A percentile compares a stretch with the other conserved stretches of the same genome.
These are phyloP conservation scores for Fusarium sp. DNA, from an alignment of 2,329 filamentous ascomycete species.

Conservation along the genomic window DNA sequence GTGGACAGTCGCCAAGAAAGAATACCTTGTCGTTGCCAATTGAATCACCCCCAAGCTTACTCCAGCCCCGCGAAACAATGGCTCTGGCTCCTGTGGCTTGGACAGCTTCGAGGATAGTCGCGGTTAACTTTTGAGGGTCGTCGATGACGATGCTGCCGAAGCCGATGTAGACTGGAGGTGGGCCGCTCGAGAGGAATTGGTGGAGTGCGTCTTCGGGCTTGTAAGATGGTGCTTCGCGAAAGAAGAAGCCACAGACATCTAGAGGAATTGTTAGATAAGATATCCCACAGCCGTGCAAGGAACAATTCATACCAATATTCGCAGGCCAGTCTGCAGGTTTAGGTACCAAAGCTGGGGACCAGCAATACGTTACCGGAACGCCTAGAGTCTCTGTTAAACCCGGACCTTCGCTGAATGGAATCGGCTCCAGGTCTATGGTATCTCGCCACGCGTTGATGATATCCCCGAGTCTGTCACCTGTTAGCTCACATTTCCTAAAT, in stretches of 20 bases:
- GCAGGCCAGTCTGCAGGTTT: background rate
- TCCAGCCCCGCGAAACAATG: slow-evolving; percentile 1
- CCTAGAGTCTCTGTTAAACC: slow-evolving; percentile 66
- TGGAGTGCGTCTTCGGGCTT: background rate
- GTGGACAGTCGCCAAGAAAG: slow-evolving; percentile 1
- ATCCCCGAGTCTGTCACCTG: slow-evolving; percentile 29
- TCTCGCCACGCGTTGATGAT: slow-evolving; percentile 41
- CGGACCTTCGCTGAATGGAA: slow-evolving; percentile 68
- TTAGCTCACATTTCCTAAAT: background rate
- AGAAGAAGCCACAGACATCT: slow-evolving; percentile 7
- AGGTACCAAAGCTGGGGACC: background rate
- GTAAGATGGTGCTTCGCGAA: background rate
- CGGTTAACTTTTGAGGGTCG: background rate
- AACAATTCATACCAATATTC: background rate
- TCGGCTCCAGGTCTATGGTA: slow-evolving; percentile 18
- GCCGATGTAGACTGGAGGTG: background rate
- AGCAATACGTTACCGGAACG: background rate
- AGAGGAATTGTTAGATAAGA: background rate
- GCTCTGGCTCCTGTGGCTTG: background rate
- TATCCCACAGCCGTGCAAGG: rapidly evolving
- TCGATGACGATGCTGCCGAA: slow-evolving; percentile 12
- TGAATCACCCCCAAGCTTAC: slow-evolving; percentile 52
- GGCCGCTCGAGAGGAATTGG: background rate
- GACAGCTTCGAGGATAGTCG: background rate
- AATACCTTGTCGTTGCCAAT: background rate